A percentile compares a stretch with the other conserved stretches of the same genome.
Evolutionary conservation across 2,329 filamentous ascomycete species (phyloP).

Genomic region (Diaporthe eres): DNA sequence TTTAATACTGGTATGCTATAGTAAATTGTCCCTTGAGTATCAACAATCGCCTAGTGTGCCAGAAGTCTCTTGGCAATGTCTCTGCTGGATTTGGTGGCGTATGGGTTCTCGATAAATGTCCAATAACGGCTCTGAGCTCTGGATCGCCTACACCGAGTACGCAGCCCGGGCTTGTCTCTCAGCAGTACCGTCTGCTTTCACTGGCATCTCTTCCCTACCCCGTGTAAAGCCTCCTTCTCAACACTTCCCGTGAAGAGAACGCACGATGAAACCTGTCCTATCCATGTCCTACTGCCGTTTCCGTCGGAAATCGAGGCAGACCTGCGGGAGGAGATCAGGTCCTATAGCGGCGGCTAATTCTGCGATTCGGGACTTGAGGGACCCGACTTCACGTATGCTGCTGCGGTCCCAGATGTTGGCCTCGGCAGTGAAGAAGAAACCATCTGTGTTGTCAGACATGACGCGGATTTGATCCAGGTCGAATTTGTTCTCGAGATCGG

Average conservation of each 20-base stretch:
- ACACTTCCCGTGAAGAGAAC: not conserved
- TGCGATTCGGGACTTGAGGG: slow-evolving; percentile 74
- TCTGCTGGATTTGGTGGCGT: not conserved
- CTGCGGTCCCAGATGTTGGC: slow-evolving; percentile 72
- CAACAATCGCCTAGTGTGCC: not conserved
- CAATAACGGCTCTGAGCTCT: not conserved
- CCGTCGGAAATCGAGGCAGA: slow-evolving; percentile 70
- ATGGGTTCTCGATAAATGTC: not conserved
- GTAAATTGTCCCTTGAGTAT: not conserved
- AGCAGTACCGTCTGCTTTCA: not conserved
- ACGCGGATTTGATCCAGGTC: slow-evolving; percentile 73
- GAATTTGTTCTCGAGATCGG: slow-evolving; percentile 63
- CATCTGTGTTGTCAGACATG: slow-evolving; percentile 56
- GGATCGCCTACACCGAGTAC: not conserved
- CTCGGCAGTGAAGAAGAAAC: slow-evolving; percentile 62
- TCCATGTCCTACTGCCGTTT: slow-evolving; percentile 26
- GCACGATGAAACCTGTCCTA: not conserved
- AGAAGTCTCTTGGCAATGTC: not conserved
- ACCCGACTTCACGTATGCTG: slow-evolving; percentile 61
- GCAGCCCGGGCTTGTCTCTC: not conserved
- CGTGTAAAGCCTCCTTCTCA: not conserved
- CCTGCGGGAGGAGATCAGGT: slow-evolving; percentile 66
- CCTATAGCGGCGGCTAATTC: slow-evolving; percentile 79
- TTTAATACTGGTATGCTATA: not conserved
- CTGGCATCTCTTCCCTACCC: not conserved